Evolutionary conservation across 805 yeast species (phyloP).

Genomic region (Saturnispora zaruensis): DNA sequence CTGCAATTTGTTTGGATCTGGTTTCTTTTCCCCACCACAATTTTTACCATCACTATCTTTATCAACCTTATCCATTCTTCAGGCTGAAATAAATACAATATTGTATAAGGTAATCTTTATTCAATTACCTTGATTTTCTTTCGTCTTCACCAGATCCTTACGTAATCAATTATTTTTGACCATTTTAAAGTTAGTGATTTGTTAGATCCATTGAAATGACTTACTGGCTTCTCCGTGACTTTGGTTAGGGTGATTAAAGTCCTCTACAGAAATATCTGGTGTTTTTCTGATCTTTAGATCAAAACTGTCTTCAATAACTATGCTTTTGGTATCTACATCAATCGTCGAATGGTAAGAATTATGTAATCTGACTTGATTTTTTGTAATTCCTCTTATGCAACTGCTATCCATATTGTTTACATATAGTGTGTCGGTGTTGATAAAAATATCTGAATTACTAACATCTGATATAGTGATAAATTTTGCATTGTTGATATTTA

Average conservation of each 20-base stretch:
- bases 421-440: background rate
- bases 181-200: background rate
- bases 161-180: background rate
- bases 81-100: background rate
- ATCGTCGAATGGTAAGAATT: constrained; percentile 10
- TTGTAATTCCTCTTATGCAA: background rate
- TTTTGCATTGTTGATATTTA: background rate
- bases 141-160: background rate
- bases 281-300: constrained; percentile 11
- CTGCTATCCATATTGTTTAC: background rate
- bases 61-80: background rate
- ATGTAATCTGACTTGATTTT: constrained; percentile 24
- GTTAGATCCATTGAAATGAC: constrained; percentile 1
- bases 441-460: background rate
- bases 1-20: background rate
- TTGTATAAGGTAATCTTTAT: background rate
- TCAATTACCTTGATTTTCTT: background rate
- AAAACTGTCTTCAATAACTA: constrained; percentile 22
- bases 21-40: background rate
- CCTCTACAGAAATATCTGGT: constrained; percentile 19
- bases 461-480: background rate
- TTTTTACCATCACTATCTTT: background rate
- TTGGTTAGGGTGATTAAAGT: constrained; percentile 20
- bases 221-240: background rate
- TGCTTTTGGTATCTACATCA: constrained; percentile 6